Conservation (phyloP, 1,284 basidiomycete species). For the Pseudozyma pruni region DNA sequence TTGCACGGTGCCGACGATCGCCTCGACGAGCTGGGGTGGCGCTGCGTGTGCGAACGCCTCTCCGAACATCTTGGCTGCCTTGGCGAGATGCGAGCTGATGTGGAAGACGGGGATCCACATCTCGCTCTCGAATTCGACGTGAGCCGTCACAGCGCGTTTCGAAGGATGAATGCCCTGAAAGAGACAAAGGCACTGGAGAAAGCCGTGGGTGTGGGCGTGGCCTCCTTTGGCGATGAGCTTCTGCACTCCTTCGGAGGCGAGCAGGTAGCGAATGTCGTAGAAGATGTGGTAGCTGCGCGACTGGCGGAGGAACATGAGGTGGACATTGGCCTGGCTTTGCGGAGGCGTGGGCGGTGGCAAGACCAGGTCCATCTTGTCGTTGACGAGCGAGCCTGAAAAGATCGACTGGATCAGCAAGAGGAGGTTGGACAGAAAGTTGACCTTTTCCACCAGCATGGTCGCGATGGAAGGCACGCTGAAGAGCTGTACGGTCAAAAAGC, state of each 20-base stretch:
- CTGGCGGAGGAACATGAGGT: slow-evolving; percentile 52
- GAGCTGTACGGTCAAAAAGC: slow-evolving; percentile 65
- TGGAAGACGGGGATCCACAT: slow-evolving; percentile 66
- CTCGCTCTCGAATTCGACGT: slow-evolving; percentile 67
- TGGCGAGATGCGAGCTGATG: slow-evolving; percentile 62
- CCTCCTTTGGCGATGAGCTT: slow-evolving; percentile 47
- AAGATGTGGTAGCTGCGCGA: slow-evolving; percentile 64
- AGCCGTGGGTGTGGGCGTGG: slow-evolving; percentile 34
- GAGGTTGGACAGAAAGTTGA: slow-evolving; percentile 51
- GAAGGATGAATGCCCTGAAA: slow-evolving; percentile 65
- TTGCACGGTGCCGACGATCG: slow-evolving; percentile 77
- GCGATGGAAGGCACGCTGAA: slow-evolving; percentile 67
- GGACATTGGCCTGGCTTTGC: slow-evolving; percentile 50
- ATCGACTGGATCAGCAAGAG: slow-evolving; percentile 60
- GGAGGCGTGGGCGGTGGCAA: slow-evolving; percentile 50
- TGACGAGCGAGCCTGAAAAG: slow-evolving; percentile 52
- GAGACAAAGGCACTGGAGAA: slow-evolving; percentile 59
- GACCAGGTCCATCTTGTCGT: slow-evolving; percentile 34
- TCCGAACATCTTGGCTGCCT: slow-evolving; percentile 60
- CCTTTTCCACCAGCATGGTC: slow-evolving; percentile 54
- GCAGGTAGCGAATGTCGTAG: slow-evolving; percentile 64
- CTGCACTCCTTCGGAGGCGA: slow-evolving; percentile 62
- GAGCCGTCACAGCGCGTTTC: slow-evolving; percentile 54
- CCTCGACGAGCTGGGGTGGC: slow-evolving; percentile 75
- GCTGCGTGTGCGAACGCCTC: slow-evolving; percentile 69